Evolutionary conservation across 805 yeast species (phyloP).

Genomic region (Candida anglica): DNA sequence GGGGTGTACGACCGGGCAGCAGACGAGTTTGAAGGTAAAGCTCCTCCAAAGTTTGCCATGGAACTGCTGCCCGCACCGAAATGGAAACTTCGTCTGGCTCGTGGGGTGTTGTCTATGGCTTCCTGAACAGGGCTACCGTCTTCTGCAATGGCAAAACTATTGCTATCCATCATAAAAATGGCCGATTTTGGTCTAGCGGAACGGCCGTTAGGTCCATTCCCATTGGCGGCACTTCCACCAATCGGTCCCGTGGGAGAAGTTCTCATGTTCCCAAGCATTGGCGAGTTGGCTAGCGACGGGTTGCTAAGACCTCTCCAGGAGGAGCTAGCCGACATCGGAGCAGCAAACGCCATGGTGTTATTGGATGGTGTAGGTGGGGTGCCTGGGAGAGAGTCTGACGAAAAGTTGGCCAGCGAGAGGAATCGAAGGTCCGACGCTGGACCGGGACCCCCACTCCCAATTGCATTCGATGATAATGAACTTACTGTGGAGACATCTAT

Average conservation of each 20-base stretch:
- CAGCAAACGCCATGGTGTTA: constrained; percentile 5
- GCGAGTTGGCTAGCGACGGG: constrained; percentile 17
- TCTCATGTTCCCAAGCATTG: no score
- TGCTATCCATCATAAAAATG: constrained; percentile 24
- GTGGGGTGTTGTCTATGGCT: constrained; percentile 13
- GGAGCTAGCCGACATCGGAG: not conserved
- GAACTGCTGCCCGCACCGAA: no score
- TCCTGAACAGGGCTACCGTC: constrained; percentile 16
- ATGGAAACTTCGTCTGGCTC: constrained; percentile 17
- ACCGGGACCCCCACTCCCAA: no score
- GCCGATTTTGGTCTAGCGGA: constrained; percentile 38
- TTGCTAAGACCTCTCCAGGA: no score
- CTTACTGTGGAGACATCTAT: no score
- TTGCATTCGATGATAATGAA: no score
- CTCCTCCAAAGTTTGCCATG: no score
- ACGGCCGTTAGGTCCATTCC: not conserved
- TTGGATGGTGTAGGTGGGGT: no score
- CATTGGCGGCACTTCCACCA: not conserved
- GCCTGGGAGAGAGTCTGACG: constrained; percentile 26
- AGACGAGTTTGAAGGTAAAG: not conserved
- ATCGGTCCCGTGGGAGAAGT: no score
- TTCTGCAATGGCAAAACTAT: constrained; percentile 24
- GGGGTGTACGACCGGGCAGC: constrained; percentile 6
- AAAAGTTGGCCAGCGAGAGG: constrained; percentile 37
- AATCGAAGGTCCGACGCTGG: constrained; percentile 23